These are phyloP conservation scores for Lobosporangium transversale DNA, from an alignment of 192 early-diverging fungal species.

Conservation along the genomic window DNA sequence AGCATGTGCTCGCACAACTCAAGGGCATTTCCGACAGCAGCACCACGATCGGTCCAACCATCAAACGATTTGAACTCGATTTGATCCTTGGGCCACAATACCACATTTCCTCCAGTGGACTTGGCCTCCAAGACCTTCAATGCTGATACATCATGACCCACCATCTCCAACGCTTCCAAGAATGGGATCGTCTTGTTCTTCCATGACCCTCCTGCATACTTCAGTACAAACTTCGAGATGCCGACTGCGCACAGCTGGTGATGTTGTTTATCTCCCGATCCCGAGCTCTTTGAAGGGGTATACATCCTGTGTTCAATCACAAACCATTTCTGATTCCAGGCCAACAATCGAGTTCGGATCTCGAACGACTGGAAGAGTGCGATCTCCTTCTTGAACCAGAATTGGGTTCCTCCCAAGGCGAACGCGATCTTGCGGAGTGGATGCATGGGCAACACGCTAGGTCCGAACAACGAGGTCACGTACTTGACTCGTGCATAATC, in stretches of 20 bases:
- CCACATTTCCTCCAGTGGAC: constrained; percentile 34
- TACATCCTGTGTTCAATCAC: constrained; percentile 58
- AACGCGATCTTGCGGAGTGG: constrained; percentile 40
- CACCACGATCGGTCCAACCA: constrained; percentile 35
- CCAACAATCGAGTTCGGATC: constrained; percentile 54
- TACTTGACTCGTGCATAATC: constrained; percentile 49
- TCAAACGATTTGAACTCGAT: constrained; percentile 50
- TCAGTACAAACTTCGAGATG: constrained; percentile 51
- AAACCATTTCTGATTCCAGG: constrained; percentile 64
- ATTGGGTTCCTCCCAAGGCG: constrained; percentile 54
- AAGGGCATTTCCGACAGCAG: constrained; percentile 42
- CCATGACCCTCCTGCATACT: constrained; percentile 35
- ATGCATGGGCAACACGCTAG: constrained; percentile 41
- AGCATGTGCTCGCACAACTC: constrained; percentile 47
- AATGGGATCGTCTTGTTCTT: constrained; percentile 53
- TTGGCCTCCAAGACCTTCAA: constrained; percentile 29
- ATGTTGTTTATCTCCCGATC: background rate
- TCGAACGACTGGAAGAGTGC: constrained; percentile 56
- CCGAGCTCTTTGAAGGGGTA: constrained; percentile 10
- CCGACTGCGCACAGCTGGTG: constrained; percentile 42
- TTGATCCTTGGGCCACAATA: constrained; percentile 44
- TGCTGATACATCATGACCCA: constrained; percentile 40
- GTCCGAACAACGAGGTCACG: constrained; percentile 46
- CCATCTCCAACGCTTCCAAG: constrained; percentile 51
- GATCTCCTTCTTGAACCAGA: constrained; percentile 61